Evolutionary conservation across 148 eudicot species (phyloP).

Genomic region (Oxyria digyna): DNA sequence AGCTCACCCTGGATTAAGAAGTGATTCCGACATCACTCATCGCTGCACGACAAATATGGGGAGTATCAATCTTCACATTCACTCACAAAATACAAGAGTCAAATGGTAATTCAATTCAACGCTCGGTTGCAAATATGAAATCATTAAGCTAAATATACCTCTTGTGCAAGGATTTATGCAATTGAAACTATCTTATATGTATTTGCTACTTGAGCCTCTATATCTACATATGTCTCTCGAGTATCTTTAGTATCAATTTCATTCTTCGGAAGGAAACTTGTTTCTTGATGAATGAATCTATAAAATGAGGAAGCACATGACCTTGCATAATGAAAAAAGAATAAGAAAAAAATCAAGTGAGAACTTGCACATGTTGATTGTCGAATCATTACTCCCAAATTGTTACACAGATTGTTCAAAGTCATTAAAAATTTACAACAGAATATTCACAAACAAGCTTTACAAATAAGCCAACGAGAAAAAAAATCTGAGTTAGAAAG

Average conservation of each 20-base stretch:
- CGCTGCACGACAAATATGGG: slow-evolving; percentile 39
- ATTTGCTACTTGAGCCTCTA: slow-evolving; percentile 62
- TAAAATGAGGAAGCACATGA: slow-evolving; percentile 70
- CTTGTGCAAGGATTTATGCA: slow-evolving; percentile 81
- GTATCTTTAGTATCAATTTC: slow-evolving; percentile 26
- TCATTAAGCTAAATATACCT: slow-evolving; percentile 31
- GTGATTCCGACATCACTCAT: slow-evolving; percentile 96
- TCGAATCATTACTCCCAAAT: too few relatives aligned
- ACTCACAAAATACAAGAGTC: not conserved
- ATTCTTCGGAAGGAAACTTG: slow-evolving; percentile 18
- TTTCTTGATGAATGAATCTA: slow-evolving; percentile 42
- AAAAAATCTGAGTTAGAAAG: not conserved
- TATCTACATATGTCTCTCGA: slow-evolving; percentile 32
- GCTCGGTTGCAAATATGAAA: not conserved
- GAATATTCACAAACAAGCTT: too few relatives aligned
- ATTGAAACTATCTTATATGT: slow-evolving; percentile 73
- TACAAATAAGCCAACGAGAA: too few relatives aligned
- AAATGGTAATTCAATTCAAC: too few relatives aligned
- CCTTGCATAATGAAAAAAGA: slow-evolving; percentile 34
- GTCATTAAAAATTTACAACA: not conserved
- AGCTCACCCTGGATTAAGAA: slow-evolving; percentile 92
- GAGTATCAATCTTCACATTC: not conserved
- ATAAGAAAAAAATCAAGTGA: not conserved
- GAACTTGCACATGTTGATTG: too few relatives aligned
- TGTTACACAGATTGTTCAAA: not conserved